Conservation (phyloP, 2,329 filamentous ascomycete genomes). For the Stemphylium lycopersici region DNA sequence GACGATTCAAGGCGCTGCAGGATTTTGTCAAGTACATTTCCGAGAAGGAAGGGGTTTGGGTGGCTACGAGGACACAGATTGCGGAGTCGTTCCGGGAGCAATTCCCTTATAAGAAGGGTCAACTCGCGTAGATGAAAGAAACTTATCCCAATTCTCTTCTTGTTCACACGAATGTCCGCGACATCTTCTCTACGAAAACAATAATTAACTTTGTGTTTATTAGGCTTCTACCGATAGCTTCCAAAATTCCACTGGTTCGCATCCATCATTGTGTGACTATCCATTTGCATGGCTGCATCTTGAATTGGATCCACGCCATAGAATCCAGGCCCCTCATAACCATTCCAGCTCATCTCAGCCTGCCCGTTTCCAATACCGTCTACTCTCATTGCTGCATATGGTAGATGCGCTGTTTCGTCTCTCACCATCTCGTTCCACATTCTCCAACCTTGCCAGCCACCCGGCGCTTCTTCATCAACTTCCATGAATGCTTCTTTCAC, state of each 20-base stretch:
- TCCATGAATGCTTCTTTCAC: constrained; percentile 40
- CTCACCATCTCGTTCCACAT: constrained; percentile 38
- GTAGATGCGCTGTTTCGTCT: not conserved
- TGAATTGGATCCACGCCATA: constrained; percentile 15
- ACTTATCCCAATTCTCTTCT: too few species aligned
- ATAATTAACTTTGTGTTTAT: not conserved
- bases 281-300: constrained; percentile 11
- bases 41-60: constrained; percentile 61
- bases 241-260: constrained; percentile 26
- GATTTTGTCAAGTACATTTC: constrained; percentile 62
- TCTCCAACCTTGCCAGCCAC: constrained; percentile 37
- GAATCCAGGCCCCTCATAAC: constrained; percentile 5
- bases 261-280: constrained; percentile 6
- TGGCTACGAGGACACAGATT: constrained; percentile 61
- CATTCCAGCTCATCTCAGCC: constrained; percentile 15
- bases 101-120: constrained; percentile 57
- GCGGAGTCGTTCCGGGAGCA: constrained; percentile 57
- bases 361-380: constrained; percentile 6
- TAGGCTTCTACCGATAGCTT: constrained; percentile 16
- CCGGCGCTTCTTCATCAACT: constrained; percentile 34
- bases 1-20: constrained; percentile 57
- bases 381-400: not conserved
- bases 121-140: constrained; percentile 31
- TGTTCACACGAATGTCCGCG: too few species aligned
- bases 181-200: not conserved